Base-by-base conservation (phyloP, 2,329 filamentous ascomycete species). In the Microsporum audouinii region DNA sequence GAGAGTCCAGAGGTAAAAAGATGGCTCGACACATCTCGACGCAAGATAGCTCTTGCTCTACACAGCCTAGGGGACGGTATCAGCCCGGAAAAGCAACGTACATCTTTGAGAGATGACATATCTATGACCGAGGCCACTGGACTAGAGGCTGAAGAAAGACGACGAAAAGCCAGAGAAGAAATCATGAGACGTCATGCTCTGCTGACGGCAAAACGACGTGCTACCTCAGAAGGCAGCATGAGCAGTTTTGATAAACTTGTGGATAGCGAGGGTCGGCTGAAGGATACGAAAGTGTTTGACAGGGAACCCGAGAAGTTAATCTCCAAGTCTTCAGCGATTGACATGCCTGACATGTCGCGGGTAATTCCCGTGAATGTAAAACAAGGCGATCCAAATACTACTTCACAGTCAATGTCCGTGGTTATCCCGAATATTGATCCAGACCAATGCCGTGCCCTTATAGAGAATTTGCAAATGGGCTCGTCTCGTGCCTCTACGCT, bases 11-110 rank as follows among this genome's bases (percentile, higher is more conserved):
- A 85, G 68, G 77, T 86, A 62, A 78, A 82, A 70, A 76, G 79
- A 78, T 86, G 84, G 84, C 73, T 86, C 59, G 78, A 83, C 61
- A 78, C 81, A 61, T 83, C 82, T 60, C 80, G 84, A 53, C 81
- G 82, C 61, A 85, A 83, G 71, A 79, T 86, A 63, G 82, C 82
- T 23, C 71, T 83, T 62, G 79, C 83, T 12, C 71, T 86, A 36
- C 79, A 84, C 67, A 79, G 77, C 41, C 76, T 85, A 8, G 82
- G 82, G 57, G 82, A 86, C 69, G 83, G 84, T 58, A 78, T 85
- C 41, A 78, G 82, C 58, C 79, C 80, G 2, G 71, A 63, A 69
- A 68, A 75, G 66, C 68, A 66, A 66, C 63, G 70, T 63, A 65
- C 67, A 38, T 65, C 59, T 57, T 17, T 36, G 14, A 57, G 56